Base-by-base conservation (phyloP, 768 basidiomycete genomes). In the Suillus brevipes region DNA sequence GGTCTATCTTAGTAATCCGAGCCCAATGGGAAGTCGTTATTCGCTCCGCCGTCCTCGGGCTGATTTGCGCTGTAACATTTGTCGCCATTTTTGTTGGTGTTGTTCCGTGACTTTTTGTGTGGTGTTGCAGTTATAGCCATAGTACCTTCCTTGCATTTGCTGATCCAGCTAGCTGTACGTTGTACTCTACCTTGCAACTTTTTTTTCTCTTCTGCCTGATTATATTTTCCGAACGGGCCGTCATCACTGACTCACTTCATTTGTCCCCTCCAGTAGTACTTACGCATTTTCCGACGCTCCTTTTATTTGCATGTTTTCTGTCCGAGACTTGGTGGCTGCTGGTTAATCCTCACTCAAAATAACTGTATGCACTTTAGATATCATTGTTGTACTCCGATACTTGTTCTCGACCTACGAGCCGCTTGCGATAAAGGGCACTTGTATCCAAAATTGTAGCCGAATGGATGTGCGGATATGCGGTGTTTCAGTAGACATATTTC, bases 21-120 rank as follows among this genome's bases (percentile, higher is more conserved):
- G 90, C 86, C 3, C 92, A 94, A 69, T 94, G 92, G 92, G 91
- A 93, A 75, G 89, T 94, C 36, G 89, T 93, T 37, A 78, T 90
- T 34, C 80, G 89, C 43, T 88, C 88, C 3, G 81, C 79, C 52
- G 36, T 78, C 0, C 68, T 87, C 12, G 85, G 85, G 0, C 76
- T 85, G 28, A 34, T 88, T 16, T 62, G 79, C 1, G 73, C 78
- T 20, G 66, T 73, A 3, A 56, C 68, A 4, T 62, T 80, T 12
- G 64, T 78, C 12, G 80, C 71, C 16, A 68, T 62, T 14, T 42
- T 84, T 63, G 63, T 75, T 2, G 81, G 78, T 0, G 66, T 79
- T 0, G 65, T 78, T 60, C 70, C 68, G 13, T 63, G 58, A 53
- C 25, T 1, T n/a, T 55, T 68, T 5, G 67, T 62, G 67, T 70